Base-by-base conservation (phyloP, 2,329 filamentous ascomycete species). In the Talaromyces sp. region DNA sequence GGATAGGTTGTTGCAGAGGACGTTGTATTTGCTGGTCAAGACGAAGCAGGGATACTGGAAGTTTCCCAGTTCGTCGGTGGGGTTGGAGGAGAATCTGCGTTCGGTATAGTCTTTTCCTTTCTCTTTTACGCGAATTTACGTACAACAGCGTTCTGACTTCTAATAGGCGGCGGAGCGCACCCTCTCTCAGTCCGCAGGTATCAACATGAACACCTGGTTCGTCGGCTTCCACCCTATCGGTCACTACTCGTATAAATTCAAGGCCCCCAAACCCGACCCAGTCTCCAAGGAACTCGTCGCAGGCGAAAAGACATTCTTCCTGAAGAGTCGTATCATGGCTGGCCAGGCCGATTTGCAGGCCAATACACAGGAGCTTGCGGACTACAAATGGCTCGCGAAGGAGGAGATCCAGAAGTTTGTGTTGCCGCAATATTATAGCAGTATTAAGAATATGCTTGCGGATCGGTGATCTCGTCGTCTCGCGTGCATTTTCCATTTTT, bases 201-300 rank as follows among this genome's bases (percentile, higher is more conserved):
- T 91, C 67, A 96, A 99, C 84, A 98, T 99, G 93, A 98, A 98
- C 82, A 97, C 93, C 63, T 99, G 95, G 93, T 87, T 98, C 71
- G 91, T 99, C 60, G 94, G 93, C 67, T 93, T 93, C 72, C 90
- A 90, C 65, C 95, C 95, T 11, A 86, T 97, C 65, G 94, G 93
- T 31, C 90, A 97, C 79, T 81, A 90, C 73, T 83, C 91, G 70
- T 81, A 81, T 67, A 81, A 87, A 68, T 84, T 82, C 83, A 84
- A 70, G 70, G 77, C 72, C 71, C 82, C 74, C 75, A 77, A 70
- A 74, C 78, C 70, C 79, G 83, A 73, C 76, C 72, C 75, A 19
- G 67, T 67, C 56, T 73, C 68, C 65, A 72, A 68, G 65, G 65
- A 82, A 69, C 78, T 84, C 63, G 79, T 84, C 64, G 65, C 57